phyloP scores from a whole-genome alignment of 148 eudicot genomes.

The Camellia japonica region DNA sequence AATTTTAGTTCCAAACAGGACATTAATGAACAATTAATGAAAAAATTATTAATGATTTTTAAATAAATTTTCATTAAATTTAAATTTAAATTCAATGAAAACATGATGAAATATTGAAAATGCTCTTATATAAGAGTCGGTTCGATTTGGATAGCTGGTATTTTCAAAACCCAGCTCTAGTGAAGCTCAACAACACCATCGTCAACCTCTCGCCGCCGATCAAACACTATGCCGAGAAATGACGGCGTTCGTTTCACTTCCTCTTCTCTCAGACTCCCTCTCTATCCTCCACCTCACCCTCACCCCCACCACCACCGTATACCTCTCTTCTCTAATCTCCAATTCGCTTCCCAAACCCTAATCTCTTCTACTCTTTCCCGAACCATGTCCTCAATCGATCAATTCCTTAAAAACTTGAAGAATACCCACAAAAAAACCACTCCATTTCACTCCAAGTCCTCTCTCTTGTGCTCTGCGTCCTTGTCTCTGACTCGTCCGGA shows the following conservation, averaged over 20 bases:
- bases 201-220: background rate
- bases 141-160: too few relatives aligned
- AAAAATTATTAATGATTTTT: too few relatives aligned
- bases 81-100: too few relatives aligned
- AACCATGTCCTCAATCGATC: constrained; percentile 26
- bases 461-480: constrained; percentile 58
- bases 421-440: background rate
- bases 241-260: constrained; percentile 54
- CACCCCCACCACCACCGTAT: constrained; percentile 13
- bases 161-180: background rate
- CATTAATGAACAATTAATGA: too few relatives aligned
- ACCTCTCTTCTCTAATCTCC: constrained; percentile 32
- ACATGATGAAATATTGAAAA: too few relatives aligned
- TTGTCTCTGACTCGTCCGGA: constrained; percentile 28
- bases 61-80: too few relatives aligned
- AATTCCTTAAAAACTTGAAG: background rate
- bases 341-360: constrained; percentile 43
- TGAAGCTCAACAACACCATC: background rate
- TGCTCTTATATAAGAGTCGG: too few relatives aligned
- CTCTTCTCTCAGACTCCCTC: constrained; percentile 53
- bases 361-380: constrained; percentile 26
- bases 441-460: constrained; percentile 11
- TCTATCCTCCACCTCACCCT: constrained; percentile 9
- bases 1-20: too few relatives aligned
- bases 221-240: constrained; percentile 49